Evolutionary conservation across 2,329 filamentous ascomycete genomes (phyloP).

Genomic region (Botrytis porri): DNA sequence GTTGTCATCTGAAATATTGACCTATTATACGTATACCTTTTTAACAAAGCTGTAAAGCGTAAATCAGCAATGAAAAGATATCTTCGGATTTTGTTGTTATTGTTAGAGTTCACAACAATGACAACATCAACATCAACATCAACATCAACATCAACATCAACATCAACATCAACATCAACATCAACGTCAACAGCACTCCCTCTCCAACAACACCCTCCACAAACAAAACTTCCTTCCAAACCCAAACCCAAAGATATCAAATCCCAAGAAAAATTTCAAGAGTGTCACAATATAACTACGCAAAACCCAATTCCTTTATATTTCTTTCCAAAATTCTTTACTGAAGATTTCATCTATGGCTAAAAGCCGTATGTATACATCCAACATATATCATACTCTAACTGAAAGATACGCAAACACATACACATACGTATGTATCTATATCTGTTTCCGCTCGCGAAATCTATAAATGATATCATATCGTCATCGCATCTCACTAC

Average conservation of each 20-base stretch:
- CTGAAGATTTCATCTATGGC: background rate
- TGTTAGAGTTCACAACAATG: background rate
- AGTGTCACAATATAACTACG: no score
- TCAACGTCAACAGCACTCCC: no score
- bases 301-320: no score
- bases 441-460: no score
- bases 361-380: background rate
- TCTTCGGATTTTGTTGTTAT: background rate
- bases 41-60: fast-evolving
- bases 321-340: no score
- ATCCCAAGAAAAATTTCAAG: background rate
- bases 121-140: background rate
- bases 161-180: background rate
- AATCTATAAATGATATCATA: no score
- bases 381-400: background rate
- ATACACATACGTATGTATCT: background rate
- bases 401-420: background rate
- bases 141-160: background rate
- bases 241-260: background rate
- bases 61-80: background rate
- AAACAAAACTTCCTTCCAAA: background rate
- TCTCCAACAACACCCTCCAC: no score
- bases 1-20: fast-evolving
- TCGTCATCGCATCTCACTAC: no score
- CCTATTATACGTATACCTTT: background rate